Percentiles rank a stretch among this genome's conserved stretches.
phyloP scores from a whole-genome alignment of 805 yeast genomes.

The Jamesozyma piceae region DNA sequence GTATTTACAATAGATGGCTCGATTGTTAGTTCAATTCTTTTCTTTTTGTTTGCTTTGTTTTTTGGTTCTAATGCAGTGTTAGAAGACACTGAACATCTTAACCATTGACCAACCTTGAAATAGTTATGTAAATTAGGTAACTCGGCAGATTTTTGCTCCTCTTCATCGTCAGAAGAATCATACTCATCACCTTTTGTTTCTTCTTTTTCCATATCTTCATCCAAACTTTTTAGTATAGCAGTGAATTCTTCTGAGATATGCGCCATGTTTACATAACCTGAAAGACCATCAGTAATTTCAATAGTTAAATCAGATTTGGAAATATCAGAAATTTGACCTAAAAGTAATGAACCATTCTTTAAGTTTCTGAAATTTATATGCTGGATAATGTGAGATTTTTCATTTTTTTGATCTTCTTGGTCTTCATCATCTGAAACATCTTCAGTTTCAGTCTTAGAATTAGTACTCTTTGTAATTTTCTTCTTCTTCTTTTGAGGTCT shows the following conservation, averaged over 20 bases:
- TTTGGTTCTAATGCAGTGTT: slow-evolving; percentile 36
- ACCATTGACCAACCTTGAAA: slow-evolving; percentile 74
- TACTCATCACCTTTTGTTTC: slow-evolving; percentile 33
- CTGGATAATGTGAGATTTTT: slow-evolving; percentile 43
- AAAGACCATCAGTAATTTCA: slow-evolving; percentile 69
- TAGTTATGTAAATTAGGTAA: slow-evolving; percentile 48
- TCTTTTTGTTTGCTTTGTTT: slow-evolving; percentile 37
- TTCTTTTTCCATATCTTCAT: slow-evolving; percentile 38
- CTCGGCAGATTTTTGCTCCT: slow-evolving; percentile 25
- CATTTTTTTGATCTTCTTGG: slow-evolving; percentile 27
- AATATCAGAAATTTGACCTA: slow-evolving; percentile 66
- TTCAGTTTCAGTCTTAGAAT: slow-evolving; percentile 7
- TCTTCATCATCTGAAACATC: slow-evolving; percentile 19
- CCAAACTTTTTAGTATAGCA: slow-evolving; percentile 45
- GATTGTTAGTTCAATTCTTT: slow-evolving; percentile 58
- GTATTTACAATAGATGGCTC: slow-evolving; percentile 70
- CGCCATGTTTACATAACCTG: slow-evolving; percentile 71
- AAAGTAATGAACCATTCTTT: slow-evolving; percentile 59
- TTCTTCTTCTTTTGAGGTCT: slow-evolving; percentile 37
- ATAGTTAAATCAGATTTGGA: slow-evolving; percentile 55
- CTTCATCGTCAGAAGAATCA: slow-evolving; percentile 24
- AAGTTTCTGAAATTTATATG: slow-evolving; percentile 53
- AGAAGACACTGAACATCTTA: slow-evolving; percentile 68
- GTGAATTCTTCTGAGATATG: slow-evolving; percentile 59
- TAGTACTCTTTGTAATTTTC: slow-evolving; percentile 20